Evolutionary conservation across 768 basidiomycete genomes (phyloP).

Genomic region (Rhizopogon vesiculosus): DNA sequence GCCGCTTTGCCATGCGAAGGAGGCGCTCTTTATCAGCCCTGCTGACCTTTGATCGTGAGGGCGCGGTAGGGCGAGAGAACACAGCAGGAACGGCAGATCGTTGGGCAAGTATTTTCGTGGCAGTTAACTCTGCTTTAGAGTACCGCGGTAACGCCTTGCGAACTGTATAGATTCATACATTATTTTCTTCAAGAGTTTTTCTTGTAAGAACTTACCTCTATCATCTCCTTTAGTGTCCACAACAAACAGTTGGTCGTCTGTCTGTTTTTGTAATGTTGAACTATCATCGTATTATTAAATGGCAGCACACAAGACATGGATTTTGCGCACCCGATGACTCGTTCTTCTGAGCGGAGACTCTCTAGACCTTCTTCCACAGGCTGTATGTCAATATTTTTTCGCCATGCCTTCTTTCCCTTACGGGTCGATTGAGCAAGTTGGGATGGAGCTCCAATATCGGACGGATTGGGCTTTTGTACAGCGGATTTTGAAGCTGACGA

Average conservation of each 20-base stretch:
- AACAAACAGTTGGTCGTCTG: slow-evolving; percentile 72
- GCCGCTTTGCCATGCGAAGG: slow-evolving; percentile 69
- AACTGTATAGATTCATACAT: slow-evolving; percentile 32
- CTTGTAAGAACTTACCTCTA: slow-evolving; percentile 39
- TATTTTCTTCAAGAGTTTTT: neutral
- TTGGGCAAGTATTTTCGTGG: slow-evolving; percentile 75
- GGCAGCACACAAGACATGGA: neutral
- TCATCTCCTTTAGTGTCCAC: slow-evolving; percentile 81
- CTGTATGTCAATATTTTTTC: slow-evolving; percentile 87
- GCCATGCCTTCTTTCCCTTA: slow-evolving; percentile 91
- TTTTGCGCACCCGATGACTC: slow-evolving; percentile 63
- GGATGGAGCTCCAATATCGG: slow-evolving; percentile 21
- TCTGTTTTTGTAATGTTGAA: slow-evolving; percentile 57
- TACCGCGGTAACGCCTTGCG: slow-evolving; percentile 54
- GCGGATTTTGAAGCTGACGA: neutral
- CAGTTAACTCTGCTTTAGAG: slow-evolving; percentile 51
- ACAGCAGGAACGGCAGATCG: slow-evolving; percentile 89
- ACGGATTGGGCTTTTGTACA: slow-evolving; percentile 6
- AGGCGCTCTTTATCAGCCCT: slow-evolving; percentile 72
- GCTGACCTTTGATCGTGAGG: slow-evolving; percentile 37
- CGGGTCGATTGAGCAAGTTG: slow-evolving; percentile 59
- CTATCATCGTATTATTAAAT: slow-evolving; percentile 29
- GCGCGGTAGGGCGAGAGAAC: slow-evolving; percentile 41
- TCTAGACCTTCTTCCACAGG: slow-evolving; percentile 77
- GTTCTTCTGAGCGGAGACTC: slow-evolving; percentile 73